Base-by-base conservation (phyloP, 2,329 filamentous ascomycete genomes). In the Pseudogymnoascus sp. region DNA sequence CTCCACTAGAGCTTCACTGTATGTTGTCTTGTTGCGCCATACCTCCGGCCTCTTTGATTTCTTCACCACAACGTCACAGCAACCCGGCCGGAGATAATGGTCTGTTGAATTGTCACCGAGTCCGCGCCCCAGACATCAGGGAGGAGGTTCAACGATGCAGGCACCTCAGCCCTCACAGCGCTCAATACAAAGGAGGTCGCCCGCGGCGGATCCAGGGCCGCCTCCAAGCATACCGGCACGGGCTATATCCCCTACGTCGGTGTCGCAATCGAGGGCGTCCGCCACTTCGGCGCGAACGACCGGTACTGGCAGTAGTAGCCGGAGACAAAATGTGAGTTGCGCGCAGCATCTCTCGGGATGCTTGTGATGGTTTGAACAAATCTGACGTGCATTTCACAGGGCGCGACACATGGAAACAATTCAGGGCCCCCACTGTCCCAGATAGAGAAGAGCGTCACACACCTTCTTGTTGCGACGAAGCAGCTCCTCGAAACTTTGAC, bases 371-470 rank as follows among this genome's bases (percentile, higher is more conserved):
- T 40, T 40, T 31, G 33, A 11, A n/a, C 19, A 33, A 40, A 53
- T 31, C 35, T 46, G 21, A 33, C 19, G 17, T 23, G 23, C 10
- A 21, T 46, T 23, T 10, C 29, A 13, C 29, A 44, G 35, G 37
- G 35, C 23, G 60, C 60, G 7, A 56, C 23, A 4, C 37, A 62
- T 23, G 35, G 35, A 61, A 63, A 37, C 67, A 29, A 31, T 33
- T 60, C 70, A 31, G 67, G 67, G 44, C 70, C 69, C 62, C 72
- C 72, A 33, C 64, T 99, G 69, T 97, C 93, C 61, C 93, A 96
- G 76, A 99, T 99, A 77, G 95, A 99, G 80, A 97, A 97, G 80
- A 97, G 93, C 75, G 95, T 99, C 67, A 97, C 93, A 10, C 95
- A 99, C 75, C 88, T 99, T 50, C 87, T 99, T 37, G 93, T 99